These are phyloP conservation scores for Daldinia grandis DNA, from an alignment of 495 filamentous ascomycete species.

Conservation along the genomic window DNA sequence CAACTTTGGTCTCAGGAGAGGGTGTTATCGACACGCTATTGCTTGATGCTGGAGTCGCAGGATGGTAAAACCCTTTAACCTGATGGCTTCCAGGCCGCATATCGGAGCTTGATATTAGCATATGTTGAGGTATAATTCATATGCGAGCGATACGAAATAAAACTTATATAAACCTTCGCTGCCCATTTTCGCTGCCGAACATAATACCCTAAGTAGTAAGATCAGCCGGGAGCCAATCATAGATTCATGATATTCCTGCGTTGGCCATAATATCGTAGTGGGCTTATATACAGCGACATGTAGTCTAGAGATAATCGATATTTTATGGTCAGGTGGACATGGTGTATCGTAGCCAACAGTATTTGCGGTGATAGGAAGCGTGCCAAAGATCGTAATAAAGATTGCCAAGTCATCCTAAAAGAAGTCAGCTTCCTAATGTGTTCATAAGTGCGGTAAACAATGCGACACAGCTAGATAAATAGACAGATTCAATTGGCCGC, in stretches of 20 bases:
- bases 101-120: background rate
- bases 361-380: slow-evolving; percentile 12
- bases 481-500: slow-evolving; percentile 24
- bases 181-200: background rate
- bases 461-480: slow-evolving; percentile 27
- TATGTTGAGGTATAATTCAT: background rate
- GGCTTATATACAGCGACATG: slow-evolving; percentile 2
- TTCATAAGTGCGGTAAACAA: slow-evolving; percentile 30
- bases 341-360: slow-evolving; percentile 7
- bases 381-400: slow-evolving; percentile 25
- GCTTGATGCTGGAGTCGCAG: slow-evolving; percentile 37
- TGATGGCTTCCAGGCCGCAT: background rate
- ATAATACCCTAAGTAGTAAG: slow-evolving; percentile 26
- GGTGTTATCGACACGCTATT: slow-evolving; percentile 38
- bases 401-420: slow-evolving; percentile 35
- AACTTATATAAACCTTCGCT: background rate
- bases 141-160: background rate
- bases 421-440: slow-evolving; percentile 38
- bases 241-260: background rate
- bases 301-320: background rate
- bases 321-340: slow-evolving; percentile 17
- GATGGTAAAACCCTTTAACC: slow-evolving; percentile 30
- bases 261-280: background rate
- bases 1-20: slow-evolving; percentile 25
- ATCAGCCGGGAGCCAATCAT: slow-evolving; percentile 26